Evolutionary conservation across 2,329 filamentous ascomycete species (phyloP), one percentile per base, ranked within the genome.

Genomic region (Penicillium occitanis): DNA sequence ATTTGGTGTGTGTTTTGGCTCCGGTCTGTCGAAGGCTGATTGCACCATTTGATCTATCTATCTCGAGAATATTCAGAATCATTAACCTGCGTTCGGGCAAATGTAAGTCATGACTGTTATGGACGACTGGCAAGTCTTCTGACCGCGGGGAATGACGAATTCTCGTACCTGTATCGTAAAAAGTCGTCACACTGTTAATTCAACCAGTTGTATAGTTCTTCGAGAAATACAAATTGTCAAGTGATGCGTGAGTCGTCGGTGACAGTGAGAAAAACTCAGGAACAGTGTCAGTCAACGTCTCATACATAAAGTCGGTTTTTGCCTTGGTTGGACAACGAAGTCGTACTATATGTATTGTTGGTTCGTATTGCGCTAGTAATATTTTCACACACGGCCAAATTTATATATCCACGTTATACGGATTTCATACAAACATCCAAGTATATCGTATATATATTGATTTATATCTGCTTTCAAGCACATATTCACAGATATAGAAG

Each of bases 41-140:
- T 59, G 59, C 8, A 59, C 64, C 64, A 66, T 66, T 50, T 42
- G 48, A 33, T 28, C 5, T 1, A 5, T 14, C 5, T 63, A 40
- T 13, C 33, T 40, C 8, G 1, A 2, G 11, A 33, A 37, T 25
- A 7, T 25, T 22, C 19, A 22, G 11, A 35, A 14, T 35, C 51
- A 19, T 11, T 5, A 19, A 7, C n/a, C 33, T 57, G 19, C 40
- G n/a, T 37, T 57, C 11, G n/a, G 19, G 33, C n/a, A 40, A 14
- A 11, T 57, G 33, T 40, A 19, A 37, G 30, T 57, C 51, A 33
- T 22, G 28, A 35, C 28, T 55, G 51, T 51, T 55, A 28, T 11
- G 17, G 50, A 55, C 17, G 10, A 55, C 51, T 28, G 28, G 7
- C 51, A 17, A 19, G 25, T 33, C 51, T 35, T 55, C 28, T 55